Percentiles rank a stretch among this genome's conserved stretches.
These are phyloP conservation scores for Fennellomyces sp. DNA, from an alignment of 371 early-diverging fungal genomes.

Conservation along the genomic window DNA sequence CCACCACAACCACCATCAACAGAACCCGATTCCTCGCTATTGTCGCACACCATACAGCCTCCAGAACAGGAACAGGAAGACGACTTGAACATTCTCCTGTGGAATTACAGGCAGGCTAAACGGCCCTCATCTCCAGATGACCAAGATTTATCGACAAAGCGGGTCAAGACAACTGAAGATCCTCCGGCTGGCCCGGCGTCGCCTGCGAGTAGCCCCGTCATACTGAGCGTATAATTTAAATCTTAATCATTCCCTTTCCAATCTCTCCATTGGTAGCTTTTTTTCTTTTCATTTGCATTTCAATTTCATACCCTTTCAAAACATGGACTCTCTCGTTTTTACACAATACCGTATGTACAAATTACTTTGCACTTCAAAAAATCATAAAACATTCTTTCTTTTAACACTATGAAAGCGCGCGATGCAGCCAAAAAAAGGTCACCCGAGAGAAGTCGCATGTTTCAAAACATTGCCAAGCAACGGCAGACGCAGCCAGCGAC, in stretches of 20 bases:
- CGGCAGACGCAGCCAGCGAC: no score
- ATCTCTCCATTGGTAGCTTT: not conserved
- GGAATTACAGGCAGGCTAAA: not conserved
- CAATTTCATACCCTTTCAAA: no score
- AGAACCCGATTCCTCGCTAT: not conserved
- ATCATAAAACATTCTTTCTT: no score
- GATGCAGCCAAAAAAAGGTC: no score
- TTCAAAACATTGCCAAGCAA: no score
- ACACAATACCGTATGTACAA: no score
- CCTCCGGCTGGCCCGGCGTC: slow-evolving; percentile 2
- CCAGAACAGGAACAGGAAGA: not conserved
- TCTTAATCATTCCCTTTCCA: not conserved
- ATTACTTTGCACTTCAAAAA: no score
- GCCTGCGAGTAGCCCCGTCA: not conserved
- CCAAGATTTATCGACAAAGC: not conserved
- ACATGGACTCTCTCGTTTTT: no score
- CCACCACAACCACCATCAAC: not conserved
- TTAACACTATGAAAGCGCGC: no score
- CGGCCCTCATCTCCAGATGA: not conserved
- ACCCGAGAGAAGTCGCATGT: no score
- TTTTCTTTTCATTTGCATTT: no score
- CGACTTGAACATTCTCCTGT: not conserved
- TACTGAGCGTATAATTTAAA: slow-evolving; percentile 5
- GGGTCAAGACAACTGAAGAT: not conserved
- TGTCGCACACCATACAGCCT: not conserved